Conservation (phyloP, 345 rosid species). For the Tarenaya hassleriana region DNA sequence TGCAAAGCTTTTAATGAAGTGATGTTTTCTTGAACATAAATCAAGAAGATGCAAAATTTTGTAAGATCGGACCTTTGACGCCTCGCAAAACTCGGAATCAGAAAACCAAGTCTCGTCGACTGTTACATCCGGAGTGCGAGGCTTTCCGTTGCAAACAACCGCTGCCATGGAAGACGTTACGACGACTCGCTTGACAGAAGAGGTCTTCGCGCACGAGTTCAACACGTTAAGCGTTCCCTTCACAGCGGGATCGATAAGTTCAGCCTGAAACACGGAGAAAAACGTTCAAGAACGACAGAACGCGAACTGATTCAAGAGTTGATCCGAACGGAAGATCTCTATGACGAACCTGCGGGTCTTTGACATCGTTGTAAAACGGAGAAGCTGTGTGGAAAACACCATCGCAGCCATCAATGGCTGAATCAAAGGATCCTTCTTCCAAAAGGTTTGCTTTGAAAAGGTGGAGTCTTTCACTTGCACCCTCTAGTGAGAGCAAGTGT, state of each 20-base stretch:
- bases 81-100: slow-evolving; percentile 37
- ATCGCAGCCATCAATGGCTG: slow-evolving; percentile 61
- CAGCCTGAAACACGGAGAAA: slow-evolving; percentile 39
- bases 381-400: slow-evolving; percentile 93
- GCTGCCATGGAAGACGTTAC: slow-evolving; percentile 84
- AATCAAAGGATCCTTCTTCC: slow-evolving; percentile 81
- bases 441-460: slow-evolving; percentile 71
- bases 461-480: slow-evolving; percentile 17
- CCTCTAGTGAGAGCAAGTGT: neutral
- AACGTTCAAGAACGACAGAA: too few species aligned
- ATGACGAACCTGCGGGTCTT: slow-evolving; percentile 86
- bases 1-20: too few species aligned
- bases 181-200: slow-evolving; percentile 69
- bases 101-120: slow-evolving; percentile 73
- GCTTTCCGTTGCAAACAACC: slow-evolving; percentile 50
- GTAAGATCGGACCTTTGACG: slow-evolving; percentile 70
- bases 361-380: slow-evolving; percentile 69
- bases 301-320: too few species aligned
- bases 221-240: slow-evolving; percentile 85
- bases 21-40: too few species aligned
- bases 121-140: slow-evolving; percentile 70
- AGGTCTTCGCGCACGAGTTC: slow-evolving; percentile 51
- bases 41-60: too few species aligned
- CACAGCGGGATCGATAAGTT: slow-evolving; percentile 81
- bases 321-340: too few species aligned